phyloP scores from a whole-genome alignment of 805 yeast species.

The Priceomyces medius region DNA sequence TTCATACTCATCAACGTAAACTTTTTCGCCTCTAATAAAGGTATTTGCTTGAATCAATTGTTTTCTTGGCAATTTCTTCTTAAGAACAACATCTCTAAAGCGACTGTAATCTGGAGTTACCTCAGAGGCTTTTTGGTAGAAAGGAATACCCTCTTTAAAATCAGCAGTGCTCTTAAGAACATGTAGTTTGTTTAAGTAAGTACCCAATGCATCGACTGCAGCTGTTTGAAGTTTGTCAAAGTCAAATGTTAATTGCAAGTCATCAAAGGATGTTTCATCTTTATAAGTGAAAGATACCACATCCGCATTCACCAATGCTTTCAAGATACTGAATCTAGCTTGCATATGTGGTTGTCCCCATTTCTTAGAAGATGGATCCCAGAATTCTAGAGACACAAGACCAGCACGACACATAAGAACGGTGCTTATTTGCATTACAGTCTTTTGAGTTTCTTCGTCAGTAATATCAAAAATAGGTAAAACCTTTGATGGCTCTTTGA shows the following conservation, averaged over 20 bases:
- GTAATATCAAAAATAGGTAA: constrained; percentile 72
- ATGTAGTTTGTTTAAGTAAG: constrained; percentile 70
- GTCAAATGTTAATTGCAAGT: constrained; percentile 61
- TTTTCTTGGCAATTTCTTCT: constrained; percentile 77
- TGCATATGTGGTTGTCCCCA: constrained; percentile 98
- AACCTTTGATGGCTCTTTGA: constrained; percentile 58
- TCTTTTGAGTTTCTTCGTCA: constrained; percentile 56
- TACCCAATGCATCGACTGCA: constrained; percentile 74
- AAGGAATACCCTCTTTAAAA: constrained; percentile 58
- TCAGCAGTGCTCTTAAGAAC: constrained; percentile 79
- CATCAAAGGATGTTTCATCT: constrained; percentile 49
- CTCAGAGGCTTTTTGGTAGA: constrained; percentile 66
- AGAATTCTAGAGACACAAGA: constrained; percentile 73
- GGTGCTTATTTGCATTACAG: constrained; percentile 64
- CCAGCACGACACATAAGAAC: constrained; percentile 89
- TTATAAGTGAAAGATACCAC: constrained; percentile 56
- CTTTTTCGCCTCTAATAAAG: constrained; percentile 39
- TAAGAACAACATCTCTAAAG: constrained; percentile 66
- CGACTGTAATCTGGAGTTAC: constrained; percentile 62
- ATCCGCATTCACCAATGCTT: constrained; percentile 67
- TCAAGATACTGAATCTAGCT: constrained; percentile 83
- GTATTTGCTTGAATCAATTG: constrained; percentile 86
- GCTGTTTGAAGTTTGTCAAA: constrained; percentile 59
- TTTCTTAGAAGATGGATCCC: constrained; percentile 78
- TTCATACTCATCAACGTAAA: constrained; percentile 67